Conservation (phyloP, 495 filamentous ascomycete species). For the Bathelium albidoporum region DNA sequence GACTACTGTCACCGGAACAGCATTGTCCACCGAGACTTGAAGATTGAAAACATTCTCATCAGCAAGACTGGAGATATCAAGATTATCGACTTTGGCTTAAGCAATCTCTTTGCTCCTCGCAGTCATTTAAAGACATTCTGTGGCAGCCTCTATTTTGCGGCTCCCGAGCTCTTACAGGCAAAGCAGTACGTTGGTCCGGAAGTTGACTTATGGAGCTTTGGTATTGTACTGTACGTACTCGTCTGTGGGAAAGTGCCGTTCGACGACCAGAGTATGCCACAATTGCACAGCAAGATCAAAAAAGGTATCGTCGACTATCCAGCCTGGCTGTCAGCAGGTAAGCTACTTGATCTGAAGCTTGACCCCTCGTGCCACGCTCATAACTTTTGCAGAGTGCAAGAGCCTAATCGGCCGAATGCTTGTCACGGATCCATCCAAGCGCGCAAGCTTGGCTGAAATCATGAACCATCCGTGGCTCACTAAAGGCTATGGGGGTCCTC, state of each 20-base stretch:
- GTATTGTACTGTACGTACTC: conserved; percentile 95
- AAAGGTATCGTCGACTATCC: conserved; percentile 94
- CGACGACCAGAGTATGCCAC: conserved; percentile 98
- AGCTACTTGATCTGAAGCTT: conserved; percentile 20
- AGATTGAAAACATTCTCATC: conserved; percentile 99
- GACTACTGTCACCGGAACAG: conserved; percentile 99
- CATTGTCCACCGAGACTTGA: conserved; percentile 94
- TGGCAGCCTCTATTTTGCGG: conserved; percentile 95
- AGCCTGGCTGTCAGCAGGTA: conserved; percentile 80
- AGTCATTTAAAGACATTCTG: conserved; percentile 93
- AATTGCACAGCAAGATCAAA: conserved; percentile 98
- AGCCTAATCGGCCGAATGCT: conserved; percentile 93
- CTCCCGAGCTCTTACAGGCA: conserved; percentile 88
- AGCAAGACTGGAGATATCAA: conserved; percentile 99
- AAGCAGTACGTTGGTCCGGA: conserved; percentile 92
- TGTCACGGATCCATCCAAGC: conserved; percentile 82
- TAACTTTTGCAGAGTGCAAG: conserved; percentile 67
- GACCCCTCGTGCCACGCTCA: conserved; percentile 1
- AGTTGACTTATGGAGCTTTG: conserved; percentile 98
- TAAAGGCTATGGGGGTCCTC: conserved; percentile 76
- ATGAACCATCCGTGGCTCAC: conserved; percentile 97
- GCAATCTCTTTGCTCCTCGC: conserved; percentile 87
- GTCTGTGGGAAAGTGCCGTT: conserved; percentile 98
- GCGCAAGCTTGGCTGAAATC: conserved; percentile 81
- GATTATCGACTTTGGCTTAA: conserved; percentile 98